Percentiles rank a stretch among this genome's conserved stretches.
phyloP scores from a whole-genome alignment of 73 alveolate species.

The Paramecium primaurelia region DNA sequence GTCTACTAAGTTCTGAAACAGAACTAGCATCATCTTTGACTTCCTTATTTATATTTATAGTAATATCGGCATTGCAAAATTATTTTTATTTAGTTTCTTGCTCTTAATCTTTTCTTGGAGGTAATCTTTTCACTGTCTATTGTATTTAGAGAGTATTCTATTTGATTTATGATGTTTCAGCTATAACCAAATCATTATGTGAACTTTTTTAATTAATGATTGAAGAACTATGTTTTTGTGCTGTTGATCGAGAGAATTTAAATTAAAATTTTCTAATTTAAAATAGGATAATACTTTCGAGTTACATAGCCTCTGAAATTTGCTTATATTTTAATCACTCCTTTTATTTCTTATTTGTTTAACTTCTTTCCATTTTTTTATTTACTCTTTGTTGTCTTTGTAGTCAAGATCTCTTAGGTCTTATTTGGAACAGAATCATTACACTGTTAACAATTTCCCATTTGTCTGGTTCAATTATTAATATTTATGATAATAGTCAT shows the following conservation, averaged over 20 bases:
- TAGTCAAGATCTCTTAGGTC: background rate
- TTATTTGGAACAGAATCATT: background rate
- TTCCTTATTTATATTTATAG: background rate
- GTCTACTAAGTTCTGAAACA: background rate
- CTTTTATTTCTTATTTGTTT: background rate
- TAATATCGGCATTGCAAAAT: background rate
- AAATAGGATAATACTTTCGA: background rate
- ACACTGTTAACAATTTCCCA: slow-evolving; percentile 23
- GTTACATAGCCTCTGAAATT: background rate
- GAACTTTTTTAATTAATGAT: background rate
- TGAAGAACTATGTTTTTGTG: background rate
- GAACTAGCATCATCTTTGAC: background rate
- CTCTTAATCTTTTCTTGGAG: background rate
- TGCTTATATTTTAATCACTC: background rate
- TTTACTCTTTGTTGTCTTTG: background rate
- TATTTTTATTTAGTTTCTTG: background rate
- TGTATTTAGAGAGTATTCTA: background rate
- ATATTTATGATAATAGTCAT: background rate
- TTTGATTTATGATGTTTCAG: background rate
- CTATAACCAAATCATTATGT: background rate
- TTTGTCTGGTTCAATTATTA: background rate
- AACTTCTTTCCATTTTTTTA: background rate
- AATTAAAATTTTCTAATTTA: background rate
- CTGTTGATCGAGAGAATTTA: background rate
- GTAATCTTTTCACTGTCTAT: background rate